phyloP scores from a whole-genome alignment of 1,139 yeast genomes.

The Maudiozyma humilis region DNA sequence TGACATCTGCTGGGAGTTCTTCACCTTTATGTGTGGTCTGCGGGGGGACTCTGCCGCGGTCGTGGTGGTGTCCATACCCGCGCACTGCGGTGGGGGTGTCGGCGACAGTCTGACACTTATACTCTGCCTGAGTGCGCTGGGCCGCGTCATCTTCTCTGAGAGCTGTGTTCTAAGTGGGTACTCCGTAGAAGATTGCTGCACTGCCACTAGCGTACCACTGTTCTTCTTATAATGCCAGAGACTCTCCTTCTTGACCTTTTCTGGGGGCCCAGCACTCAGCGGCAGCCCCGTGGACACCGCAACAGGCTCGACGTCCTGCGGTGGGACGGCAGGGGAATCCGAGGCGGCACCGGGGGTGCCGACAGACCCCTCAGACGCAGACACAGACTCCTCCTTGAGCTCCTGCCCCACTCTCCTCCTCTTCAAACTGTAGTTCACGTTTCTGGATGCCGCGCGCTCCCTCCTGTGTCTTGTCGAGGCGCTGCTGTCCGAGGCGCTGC shows the following conservation, averaged over 20 bases:
- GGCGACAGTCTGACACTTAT: conserved; percentile 6
- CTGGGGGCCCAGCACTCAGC: conserved; percentile 25
- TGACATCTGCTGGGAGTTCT: conserved; percentile 19
- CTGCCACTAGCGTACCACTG: neutral
- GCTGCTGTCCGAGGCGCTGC: too few relatives aligned
- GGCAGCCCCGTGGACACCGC: conserved; percentile 30
- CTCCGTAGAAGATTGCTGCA: neutral
- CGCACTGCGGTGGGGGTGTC: neutral
- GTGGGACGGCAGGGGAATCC: neutral
- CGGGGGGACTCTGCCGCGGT: neutral
- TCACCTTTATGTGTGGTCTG: conserved; percentile 13
- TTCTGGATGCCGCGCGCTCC: conserved; percentile 25
- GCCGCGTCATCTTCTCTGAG: conserved; percentile 17
- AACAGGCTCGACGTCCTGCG: conserved; percentile 14
- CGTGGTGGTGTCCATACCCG: neutral
- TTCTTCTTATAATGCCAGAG: conserved; percentile 21
- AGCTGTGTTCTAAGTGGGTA: conserved; percentile 19
- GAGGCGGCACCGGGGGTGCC: neutral
- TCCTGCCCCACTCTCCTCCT: conserved; percentile 26
- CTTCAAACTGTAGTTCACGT: conserved; percentile 29
- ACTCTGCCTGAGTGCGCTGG: conserved; percentile 20
- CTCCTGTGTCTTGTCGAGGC: conserved; percentile 19
- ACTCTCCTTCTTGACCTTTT: conserved; percentile 26
- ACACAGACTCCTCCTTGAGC: conserved; percentile 13
- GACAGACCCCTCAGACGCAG: too few relatives aligned